Conservation (phyloP, 108 stramenopile species). For the Epipyxis sp. region DNA sequence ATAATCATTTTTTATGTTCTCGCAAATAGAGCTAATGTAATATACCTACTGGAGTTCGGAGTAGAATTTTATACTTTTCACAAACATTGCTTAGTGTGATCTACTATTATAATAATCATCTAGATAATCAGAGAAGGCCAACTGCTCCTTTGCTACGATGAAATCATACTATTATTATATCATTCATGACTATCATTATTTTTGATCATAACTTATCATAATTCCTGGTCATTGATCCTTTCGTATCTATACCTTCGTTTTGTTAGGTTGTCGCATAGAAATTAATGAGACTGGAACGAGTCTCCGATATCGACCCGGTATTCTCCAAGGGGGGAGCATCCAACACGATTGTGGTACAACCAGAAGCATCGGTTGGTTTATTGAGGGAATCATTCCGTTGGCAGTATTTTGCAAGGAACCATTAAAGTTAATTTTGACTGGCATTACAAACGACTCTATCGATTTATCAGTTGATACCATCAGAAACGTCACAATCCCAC, state of each 20-base stretch:
- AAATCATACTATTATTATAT: too few relatives aligned
- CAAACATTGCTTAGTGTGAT: too few relatives aligned
- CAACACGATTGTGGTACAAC: conserved; percentile 76
- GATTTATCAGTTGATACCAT: conserved; percentile 82
- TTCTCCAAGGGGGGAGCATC: conserved; percentile 77
- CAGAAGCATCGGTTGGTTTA: conserved; percentile 85
- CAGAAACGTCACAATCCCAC: conserved; percentile 66
- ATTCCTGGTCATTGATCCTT: not conserved
- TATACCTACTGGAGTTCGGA: too few relatives aligned
- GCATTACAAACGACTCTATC: conserved; percentile 71
- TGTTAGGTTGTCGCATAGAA: conserved; percentile 61
- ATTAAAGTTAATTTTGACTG: conserved; percentile 67
- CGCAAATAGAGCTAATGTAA: too few relatives aligned
- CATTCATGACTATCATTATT: not conserved
- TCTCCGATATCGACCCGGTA: conserved; percentile 82
- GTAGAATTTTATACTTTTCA: too few relatives aligned
- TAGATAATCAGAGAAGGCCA: too few relatives aligned
- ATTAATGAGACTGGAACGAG: conserved; percentile 97
- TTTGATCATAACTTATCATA: not conserved
- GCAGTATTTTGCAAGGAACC: conserved; percentile 88
- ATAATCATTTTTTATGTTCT: too few relatives aligned
- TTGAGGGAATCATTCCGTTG: conserved; percentile 90
- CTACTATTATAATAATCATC: too few relatives aligned
- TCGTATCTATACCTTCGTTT: too few relatives aligned
- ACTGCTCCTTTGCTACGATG: too few relatives aligned